Base-by-base conservation (phyloP, 139 green algal genomes). In the Spirogloea muscicola region DNA sequence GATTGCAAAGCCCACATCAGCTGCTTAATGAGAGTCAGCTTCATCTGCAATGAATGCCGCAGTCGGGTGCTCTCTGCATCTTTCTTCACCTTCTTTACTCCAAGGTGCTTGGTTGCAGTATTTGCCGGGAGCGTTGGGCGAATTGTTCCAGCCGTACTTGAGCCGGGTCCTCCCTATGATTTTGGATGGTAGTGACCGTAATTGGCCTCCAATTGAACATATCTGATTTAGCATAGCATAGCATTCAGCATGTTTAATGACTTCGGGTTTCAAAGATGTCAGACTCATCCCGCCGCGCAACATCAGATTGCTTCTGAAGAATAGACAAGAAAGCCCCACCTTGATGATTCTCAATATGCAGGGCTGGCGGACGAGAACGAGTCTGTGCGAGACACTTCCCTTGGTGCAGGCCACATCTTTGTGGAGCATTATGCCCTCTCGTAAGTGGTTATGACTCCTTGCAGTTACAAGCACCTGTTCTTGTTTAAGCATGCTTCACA, bases 361-460 rank as follows among this genome's bases (percentile, higher is more conserved):
- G 94, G 93, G n/a, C 85, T 98, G 38, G 88, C 90, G 27, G 94
- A 98, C 70, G 92, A 97, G 82, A 85, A 85, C 29, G 94, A 98
- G 86, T 86, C 87, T 21, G 94, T 98, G 72, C 81, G 94, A 0
- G 91, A 96, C 33, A 91, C 91, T 0, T 90, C 94, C 5, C 80
- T 98, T 66, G 63, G 72, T 33, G 91, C 94, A 13, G 91, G 89
- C 0, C 83, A 71, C 25, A 60, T 77, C 38, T 77, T 93, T 21
- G 91, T 97, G 18, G 90, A 96, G 57, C 70, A 91, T 62, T 96
- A 92, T 68, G 86, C 91, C 1, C 59, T 78, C 58, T 86, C 61
- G 21, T 76, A 46, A 29, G 65, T n/a, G n/a, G n/a, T n/a, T n/a
- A n/a, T n/a, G 21, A 21, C 21, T 55, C 46, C 46, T 55, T 55